Evolutionary conservation across 23 red algal species (phyloP).

Genomic region (Gracilariopsis chorda): DNA sequence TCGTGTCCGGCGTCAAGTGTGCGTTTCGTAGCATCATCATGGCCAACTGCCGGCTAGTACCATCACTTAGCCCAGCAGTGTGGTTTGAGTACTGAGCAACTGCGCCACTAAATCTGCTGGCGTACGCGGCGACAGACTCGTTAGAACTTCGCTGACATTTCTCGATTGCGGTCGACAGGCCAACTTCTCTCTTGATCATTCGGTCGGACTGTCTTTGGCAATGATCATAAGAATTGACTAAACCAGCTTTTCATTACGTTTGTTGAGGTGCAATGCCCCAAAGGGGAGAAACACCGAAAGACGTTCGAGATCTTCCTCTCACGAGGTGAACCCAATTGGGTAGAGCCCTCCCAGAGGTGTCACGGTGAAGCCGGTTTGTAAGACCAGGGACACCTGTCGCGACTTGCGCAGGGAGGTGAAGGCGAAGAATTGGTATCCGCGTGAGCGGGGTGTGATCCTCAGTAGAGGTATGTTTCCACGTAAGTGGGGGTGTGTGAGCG

Average conservation of each 20-base stretch:
- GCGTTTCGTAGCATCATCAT: constrained; percentile 23
- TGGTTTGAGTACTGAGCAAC: neutral
- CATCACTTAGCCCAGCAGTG: neutral
- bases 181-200: constrained; percentile 1
- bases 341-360: no score
- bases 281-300: no score
- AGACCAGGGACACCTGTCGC: no score
- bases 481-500: no score
- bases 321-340: no score
- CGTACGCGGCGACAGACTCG: neutral
- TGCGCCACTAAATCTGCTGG: constrained; percentile 11
- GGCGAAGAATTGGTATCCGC: no score
- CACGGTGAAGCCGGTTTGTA: no score
- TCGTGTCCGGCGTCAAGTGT: constrained; percentile 16
- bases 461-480: no score
- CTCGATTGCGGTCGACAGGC: neutral
- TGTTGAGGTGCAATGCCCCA: no score
- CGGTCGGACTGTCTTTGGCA: constrained; percentile 26
- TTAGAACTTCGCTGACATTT: neutral
- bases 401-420: no score
- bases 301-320: no score
- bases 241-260: neutral
- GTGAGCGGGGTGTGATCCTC: no score
- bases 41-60: neutral
- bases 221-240: constrained; percentile 4